phyloP scores from a whole-genome alignment of 257 asterid species.

The Catharanthus roseus region DNA sequence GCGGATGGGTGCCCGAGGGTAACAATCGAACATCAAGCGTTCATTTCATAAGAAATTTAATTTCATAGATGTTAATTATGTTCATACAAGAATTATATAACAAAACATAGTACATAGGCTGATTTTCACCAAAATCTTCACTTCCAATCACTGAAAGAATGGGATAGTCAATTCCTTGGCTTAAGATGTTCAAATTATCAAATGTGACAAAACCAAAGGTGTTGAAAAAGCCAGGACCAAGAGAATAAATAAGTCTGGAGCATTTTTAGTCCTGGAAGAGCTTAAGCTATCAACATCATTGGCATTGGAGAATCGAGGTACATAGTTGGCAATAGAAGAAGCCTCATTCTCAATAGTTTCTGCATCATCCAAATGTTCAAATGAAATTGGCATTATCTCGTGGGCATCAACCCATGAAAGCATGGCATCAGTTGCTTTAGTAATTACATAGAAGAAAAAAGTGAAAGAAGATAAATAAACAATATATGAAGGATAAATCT shows the following conservation, averaged over 20 bases:
- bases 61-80: too few relatives aligned
- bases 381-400: slow-evolving; percentile 33
- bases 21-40: too few relatives aligned
- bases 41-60: too few relatives aligned
- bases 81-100: too few relatives aligned
- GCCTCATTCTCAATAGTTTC: slow-evolving; percentile 23
- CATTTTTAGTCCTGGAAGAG: slow-evolving; percentile 1
- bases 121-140: not conserved
- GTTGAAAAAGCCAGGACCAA: not conserved
- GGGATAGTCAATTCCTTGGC: not conserved
- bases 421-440: not conserved
- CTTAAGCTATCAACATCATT: not conserved
- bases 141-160: not conserved
- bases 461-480: too few relatives aligned
- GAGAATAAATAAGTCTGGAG: not conserved
- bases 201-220: not conserved
- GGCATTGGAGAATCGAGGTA: not conserved
- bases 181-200: not conserved
- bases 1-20: too few relatives aligned
- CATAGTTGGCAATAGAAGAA: slow-evolving; percentile 18
- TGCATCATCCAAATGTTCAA: slow-evolving; percentile 23
- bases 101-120: too few relatives aligned
- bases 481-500: slow-evolving; percentile 26
- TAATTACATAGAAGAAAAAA: not conserved
- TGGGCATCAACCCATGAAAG: slow-evolving; percentile 31